Percentiles rank a stretch among this genome's conserved stretches.
Conservation (phyloP, 73 alveolate species). For the Tetrahymena thermophila region DNA sequence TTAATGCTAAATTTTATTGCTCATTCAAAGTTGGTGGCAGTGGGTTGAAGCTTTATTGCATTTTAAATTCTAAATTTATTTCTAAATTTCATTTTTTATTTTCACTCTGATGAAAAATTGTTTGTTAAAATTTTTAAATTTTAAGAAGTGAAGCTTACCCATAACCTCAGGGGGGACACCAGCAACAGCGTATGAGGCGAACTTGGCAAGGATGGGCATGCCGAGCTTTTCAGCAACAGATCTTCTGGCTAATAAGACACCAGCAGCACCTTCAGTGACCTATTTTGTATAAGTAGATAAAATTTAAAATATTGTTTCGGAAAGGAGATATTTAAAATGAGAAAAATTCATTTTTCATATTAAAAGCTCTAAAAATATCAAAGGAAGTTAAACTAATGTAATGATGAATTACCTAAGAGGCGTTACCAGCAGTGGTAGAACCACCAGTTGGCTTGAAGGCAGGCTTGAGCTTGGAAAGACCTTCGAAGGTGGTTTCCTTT, state of each 20-base stretch:
- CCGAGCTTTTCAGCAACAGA: conserved; percentile 82
- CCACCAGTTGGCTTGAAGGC: conserved; percentile 95
- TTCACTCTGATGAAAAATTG: neutral
- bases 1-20: neutral
- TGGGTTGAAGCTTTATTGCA: neutral
- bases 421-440: conserved; percentile 98
- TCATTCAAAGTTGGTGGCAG: neutral
- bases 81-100: neutral
- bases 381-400: neutral
- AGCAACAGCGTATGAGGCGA: conserved; percentile 88
- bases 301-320: neutral
- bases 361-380: neutral
- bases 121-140: too few relatives aligned
- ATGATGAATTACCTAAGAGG: conserved; percentile 50
- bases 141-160: conserved; percentile 60
- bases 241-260: conserved; percentile 92
- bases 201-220: conserved; percentile 86
- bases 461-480: conserved; percentile 88
- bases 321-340: neutral
- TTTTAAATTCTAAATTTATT: too few relatives aligned
- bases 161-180: conserved; percentile 99
- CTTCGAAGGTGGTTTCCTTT: conserved; percentile 79
- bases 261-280: conserved; percentile 99
- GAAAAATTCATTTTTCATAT: neutral
- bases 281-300: conserved; percentile 36